phyloP scores from a whole-genome alignment of 2,329 filamentous ascomycete species.

The Venturia carpophila region DNA sequence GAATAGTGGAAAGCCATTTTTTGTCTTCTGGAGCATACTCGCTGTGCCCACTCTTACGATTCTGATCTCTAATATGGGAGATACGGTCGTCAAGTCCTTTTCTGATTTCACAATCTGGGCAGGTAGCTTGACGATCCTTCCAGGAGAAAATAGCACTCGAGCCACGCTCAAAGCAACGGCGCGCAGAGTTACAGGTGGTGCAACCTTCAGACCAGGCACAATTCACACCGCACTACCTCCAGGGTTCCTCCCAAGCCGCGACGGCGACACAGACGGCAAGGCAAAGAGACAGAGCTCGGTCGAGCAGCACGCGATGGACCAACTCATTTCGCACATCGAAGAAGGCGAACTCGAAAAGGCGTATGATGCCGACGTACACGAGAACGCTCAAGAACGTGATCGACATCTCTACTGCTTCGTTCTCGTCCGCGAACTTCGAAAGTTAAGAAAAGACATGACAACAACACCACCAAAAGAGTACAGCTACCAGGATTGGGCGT shows the following conservation, averaged over 20 bases:
- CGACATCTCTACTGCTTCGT: constrained; percentile 46
- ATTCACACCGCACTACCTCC: constrained; percentile 5
- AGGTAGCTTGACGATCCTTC: constrained; percentile 47
- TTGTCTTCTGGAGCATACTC: constrained; percentile 49
- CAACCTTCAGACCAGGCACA: background rate
- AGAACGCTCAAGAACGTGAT: constrained; percentile 39
- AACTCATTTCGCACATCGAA: constrained; percentile 34
- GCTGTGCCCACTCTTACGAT: constrained; percentile 49
- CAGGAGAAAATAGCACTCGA: constrained; percentile 38
- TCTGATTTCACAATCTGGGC: constrained; percentile 49
- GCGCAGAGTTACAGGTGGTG: constrained; percentile 19
- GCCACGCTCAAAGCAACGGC: constrained; percentile 29
- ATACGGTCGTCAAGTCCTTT: constrained; percentile 47
- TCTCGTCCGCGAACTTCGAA: constrained; percentile 37
- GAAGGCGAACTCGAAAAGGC: constrained; percentile 36
- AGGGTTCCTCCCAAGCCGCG: background rate
- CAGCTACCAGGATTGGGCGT: constrained; percentile 34
- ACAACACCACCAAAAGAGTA: constrained; percentile 34
- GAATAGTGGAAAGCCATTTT: constrained; percentile 48
- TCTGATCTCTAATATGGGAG: constrained; percentile 47
- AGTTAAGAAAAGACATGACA: constrained; percentile 37
- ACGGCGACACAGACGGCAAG: constrained; percentile 4
- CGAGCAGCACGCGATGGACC: constrained; percentile 25
- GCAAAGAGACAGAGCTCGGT: constrained; percentile 16
- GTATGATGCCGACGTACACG: constrained; percentile 33